phyloP scores from a whole-genome alignment of 1,284 basidiomycete genomes.

The Ganoderma meredithae region DNA sequence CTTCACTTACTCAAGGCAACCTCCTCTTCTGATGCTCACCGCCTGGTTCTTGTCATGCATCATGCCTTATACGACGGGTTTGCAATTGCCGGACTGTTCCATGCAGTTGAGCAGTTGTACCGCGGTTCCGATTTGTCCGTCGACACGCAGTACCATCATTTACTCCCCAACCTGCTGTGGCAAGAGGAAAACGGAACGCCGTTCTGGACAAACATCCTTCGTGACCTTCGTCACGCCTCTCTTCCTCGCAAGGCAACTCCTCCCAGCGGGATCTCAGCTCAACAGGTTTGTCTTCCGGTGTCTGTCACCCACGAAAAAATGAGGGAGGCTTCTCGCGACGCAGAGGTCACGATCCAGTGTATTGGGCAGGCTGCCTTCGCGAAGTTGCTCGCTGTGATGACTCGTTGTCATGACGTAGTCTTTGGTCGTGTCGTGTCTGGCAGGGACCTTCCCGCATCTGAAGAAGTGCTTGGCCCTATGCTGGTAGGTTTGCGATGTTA shows the following conservation, averaged over 20 bases:
- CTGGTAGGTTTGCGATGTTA: conserved; percentile 45
- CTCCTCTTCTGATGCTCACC: conserved; percentile 24
- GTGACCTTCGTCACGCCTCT: conserved; percentile 36
- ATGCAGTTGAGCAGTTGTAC: conserved; percentile 46
- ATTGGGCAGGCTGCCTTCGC: conserved; percentile 53
- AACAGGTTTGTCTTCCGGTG: conserved; percentile 18
- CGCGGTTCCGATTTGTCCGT: conserved; percentile 29
- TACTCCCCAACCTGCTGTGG: conserved; percentile 43
- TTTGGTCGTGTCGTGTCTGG: conserved; percentile 60
- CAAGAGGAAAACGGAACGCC: conserved; percentile 50
- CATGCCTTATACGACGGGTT: conserved; percentile 61
- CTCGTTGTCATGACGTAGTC: conserved; percentile 47
- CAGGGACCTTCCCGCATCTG: conserved; percentile 49
- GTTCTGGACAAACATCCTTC: conserved; percentile 49
- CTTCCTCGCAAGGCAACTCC: conserved; percentile 27
- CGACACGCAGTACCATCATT: conserved; percentile 45
- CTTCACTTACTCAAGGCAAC: conserved; percentile 36
- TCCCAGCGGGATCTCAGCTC: conserved; percentile 2
- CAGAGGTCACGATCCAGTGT: conserved; percentile 45
- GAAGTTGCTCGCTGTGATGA: conserved; percentile 47
- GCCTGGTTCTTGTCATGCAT: conserved; percentile 53
- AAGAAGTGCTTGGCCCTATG: conserved; percentile 57
- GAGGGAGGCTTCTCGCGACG: conserved; percentile 16
- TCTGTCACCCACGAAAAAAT: conserved; percentile 14
- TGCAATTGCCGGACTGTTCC: conserved; percentile 48